Conservation (phyloP, 1,139 yeast species). For the Geotrichum histeridarum region DNA sequence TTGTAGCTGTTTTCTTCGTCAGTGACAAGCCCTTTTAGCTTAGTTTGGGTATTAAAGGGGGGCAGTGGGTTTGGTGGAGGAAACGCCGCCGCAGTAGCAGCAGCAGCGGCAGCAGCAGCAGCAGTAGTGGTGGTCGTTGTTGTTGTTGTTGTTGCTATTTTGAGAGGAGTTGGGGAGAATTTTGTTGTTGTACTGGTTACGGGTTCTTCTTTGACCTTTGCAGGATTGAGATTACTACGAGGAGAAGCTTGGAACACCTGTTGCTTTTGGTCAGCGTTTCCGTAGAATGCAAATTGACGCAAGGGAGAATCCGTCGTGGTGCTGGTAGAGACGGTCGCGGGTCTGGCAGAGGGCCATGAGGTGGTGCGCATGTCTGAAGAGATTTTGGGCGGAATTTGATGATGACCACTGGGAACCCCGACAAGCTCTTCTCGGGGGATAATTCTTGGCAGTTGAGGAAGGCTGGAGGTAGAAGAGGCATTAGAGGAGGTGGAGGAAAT, state of each 20-base stretch:
- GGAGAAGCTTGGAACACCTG: slow-evolving; percentile 1
- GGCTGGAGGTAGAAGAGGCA: slow-evolving; percentile 9
- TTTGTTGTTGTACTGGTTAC: not conserved
- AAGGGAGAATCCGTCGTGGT: slow-evolving; percentile 12
- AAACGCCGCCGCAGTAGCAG: not conserved
- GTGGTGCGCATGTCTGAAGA: slow-evolving; percentile 3
- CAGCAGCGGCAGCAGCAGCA: not conserved
- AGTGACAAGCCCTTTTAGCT: slow-evolving; percentile 16
- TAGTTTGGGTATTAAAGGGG: slow-evolving; percentile 9
- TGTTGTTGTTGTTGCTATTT: not conserved
- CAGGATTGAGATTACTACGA: slow-evolving; percentile 2
- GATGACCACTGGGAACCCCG: slow-evolving; percentile 3
- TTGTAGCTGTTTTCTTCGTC: slow-evolving; percentile 25
- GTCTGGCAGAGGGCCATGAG: slow-evolving; percentile 7
- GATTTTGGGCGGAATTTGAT: slow-evolving; percentile 1
- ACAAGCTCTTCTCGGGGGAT: slow-evolving; percentile 13
- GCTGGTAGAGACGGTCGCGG: slow-evolving; percentile 1
- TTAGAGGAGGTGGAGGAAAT: slow-evolving; percentile 3
- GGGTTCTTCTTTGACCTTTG: not conserved
- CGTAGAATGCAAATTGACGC: slow-evolving; percentile 16
- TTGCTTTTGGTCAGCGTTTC: slow-evolving; percentile 4
- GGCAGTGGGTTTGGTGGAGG: slow-evolving; percentile 1
- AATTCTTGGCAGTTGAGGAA: slow-evolving; percentile 10
- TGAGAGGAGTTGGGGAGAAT: not conserved
- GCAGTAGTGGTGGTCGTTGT: not conserved